Base-by-base conservation (phyloP, 2,329 filamentous ascomycete genomes). In the Venturiaceae sp. region DNA sequence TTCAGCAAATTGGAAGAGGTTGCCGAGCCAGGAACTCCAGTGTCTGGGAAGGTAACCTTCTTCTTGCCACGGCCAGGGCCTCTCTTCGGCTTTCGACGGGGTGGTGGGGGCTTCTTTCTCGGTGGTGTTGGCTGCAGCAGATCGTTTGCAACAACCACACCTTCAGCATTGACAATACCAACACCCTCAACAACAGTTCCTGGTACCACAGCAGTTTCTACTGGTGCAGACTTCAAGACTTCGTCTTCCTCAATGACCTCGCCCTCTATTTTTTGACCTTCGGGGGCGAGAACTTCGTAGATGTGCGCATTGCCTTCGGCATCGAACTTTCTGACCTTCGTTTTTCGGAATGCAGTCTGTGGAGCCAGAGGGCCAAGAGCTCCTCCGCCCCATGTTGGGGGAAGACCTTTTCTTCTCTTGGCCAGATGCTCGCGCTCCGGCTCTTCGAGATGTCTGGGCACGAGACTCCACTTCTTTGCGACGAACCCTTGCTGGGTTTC, bases 11-110 rank as follows among this genome's bases (percentile, higher is more conserved):
- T 41, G 2, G 72, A 65, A 0, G 71, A 66, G 26, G 71, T n/a
- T 70, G 32, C 74, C 77, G 23, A 69, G 70, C 32, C 70, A 33
- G 74, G 71, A 26, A 69, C 61, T 34, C 68, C 70, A 61, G 70
- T 73, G 28, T 60, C 71, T 46, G 64, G 64, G 76, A 84, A 83
- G 61, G 80, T 80, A 44, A 84, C 81, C 69, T 86, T 90, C 72
- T 86, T 88, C 79, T 87, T 92, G 62, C 89, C 89, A 62, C 90
- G 83, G 7, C 90, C 90, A 36, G 88, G 84, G 0, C 89, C 87
- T 53, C 88, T 92, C 53, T 74, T 77, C 61, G 82, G 78, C 77
- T 92, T 95, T 70, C 89, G 86, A 70, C 90, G 91, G 0, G 88
- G 88, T 1, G 88, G 87, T 30, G 86, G 86, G 0, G 86, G 86